Evolutionary conservation across 1,284 basidiomycete species (phyloP).

Genomic region (Cryptococcus depauperatus): DNA sequence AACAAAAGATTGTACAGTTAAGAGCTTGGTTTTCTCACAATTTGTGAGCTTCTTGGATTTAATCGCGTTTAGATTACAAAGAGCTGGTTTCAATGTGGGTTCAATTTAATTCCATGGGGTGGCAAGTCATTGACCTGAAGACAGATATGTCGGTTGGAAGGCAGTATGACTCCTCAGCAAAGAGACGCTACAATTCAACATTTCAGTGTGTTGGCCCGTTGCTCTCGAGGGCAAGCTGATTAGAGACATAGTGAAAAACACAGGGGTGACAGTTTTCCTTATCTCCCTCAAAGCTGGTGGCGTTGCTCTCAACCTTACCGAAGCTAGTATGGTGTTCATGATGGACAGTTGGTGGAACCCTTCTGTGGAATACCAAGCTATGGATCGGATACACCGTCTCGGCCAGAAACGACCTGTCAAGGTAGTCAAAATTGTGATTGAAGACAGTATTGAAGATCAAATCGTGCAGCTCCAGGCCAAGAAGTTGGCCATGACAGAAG

Average conservation of each 20-base stretch:
- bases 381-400: slow-evolving; percentile 77
- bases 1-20: slow-evolving; percentile 79
- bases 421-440: slow-evolving; percentile 87
- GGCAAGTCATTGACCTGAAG: neutral
- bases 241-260: slow-evolving; percentile 65
- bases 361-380: slow-evolving; percentile 57
- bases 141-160: slow-evolving; percentile 87
- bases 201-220: slow-evolving; percentile 58
- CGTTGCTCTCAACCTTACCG: slow-evolving; percentile 80
- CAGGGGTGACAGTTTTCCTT: slow-evolving; percentile 91
- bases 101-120: neutral
- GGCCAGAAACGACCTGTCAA: slow-evolving; percentile 87
- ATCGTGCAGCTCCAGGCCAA: slow-evolving; percentile 68
- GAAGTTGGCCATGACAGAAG: slow-evolving; percentile 45
- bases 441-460: slow-evolving; percentile 86
- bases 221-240: slow-evolving; percentile 6
- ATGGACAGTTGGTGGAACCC: slow-evolving; percentile 66
- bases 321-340: slow-evolving; percentile 82
- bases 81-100: slow-evolving; percentile 75
- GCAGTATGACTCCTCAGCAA: slow-evolving; percentile 93
- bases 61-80: slow-evolving; percentile 85
- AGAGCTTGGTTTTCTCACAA: slow-evolving; percentile 74
- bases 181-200: slow-evolving; percentile 90
- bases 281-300: slow-evolving; percentile 92
- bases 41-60: slow-evolving; percentile 53